Percentiles rank a stretch among this genome's conserved stretches.
phyloP scores from a whole-genome alignment of 1,284 basidiomycete species.

The Tranzscheliella williamsii region DNA sequence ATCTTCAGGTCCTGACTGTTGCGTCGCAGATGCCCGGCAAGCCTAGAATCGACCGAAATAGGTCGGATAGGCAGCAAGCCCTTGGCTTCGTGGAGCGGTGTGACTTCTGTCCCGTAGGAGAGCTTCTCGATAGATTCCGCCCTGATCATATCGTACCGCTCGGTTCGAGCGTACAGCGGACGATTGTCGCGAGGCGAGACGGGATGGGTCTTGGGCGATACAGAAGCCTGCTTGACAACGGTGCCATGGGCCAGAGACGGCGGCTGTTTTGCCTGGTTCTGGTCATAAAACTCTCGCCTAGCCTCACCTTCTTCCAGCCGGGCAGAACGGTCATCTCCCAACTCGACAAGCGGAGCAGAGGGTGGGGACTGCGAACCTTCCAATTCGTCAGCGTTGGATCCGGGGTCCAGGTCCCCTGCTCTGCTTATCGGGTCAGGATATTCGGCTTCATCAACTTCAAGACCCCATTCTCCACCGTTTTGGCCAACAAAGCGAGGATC shows the following conservation, averaged over 20 bases:
- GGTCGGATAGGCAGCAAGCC: conserved; percentile 36
- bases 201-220: background rate
- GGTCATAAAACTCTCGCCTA: background rate
- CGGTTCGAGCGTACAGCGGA: background rate
- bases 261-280: background rate
- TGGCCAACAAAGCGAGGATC: conserved; percentile 54
- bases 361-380: conserved; percentile 30
- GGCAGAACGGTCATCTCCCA: background rate
- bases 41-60: conserved; percentile 27
- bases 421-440: conserved; percentile 47
- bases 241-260: background rate
- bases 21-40: conserved; percentile 16
- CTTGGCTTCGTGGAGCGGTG: conserved; percentile 32
- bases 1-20: conserved; percentile 1
- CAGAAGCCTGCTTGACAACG: background rate
- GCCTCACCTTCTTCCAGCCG: background rate
- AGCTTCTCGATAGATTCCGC: background rate
- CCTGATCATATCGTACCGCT: background rate
- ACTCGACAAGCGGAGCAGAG: conserved; percentile 1
- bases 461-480: conserved; percentile 52
- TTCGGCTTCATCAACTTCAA: conserved; percentile 45
- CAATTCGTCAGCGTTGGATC: conserved; percentile 20
- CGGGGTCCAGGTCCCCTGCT: conserved; percentile 28
- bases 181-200: background rate
- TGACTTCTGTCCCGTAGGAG: conserved; percentile 19